A percentile compares a stretch with the other conserved stretches of the same genome.
phyloP scores from a whole-genome alignment of 768 basidiomycete species.

The Wakefieldia striispora region DNA sequence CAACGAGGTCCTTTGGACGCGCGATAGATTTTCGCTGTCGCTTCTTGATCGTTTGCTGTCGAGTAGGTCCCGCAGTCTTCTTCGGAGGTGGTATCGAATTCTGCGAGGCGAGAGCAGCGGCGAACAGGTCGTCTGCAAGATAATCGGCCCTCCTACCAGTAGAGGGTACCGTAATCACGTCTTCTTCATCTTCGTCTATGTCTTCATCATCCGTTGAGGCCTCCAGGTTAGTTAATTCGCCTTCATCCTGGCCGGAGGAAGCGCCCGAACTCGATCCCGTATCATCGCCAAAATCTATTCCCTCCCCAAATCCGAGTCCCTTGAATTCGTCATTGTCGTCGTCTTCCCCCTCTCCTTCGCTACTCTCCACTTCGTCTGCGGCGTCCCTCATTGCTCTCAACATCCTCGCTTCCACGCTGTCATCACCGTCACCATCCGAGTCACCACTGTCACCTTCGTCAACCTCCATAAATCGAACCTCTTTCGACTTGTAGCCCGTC shows the following conservation, averaged over 20 bases:
- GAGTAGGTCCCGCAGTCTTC: conserved; percentile 24
- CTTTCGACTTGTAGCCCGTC: conserved; percentile 14
- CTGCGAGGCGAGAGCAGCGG: conserved; percentile 48
- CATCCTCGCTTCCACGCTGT: conserved; percentile 25
- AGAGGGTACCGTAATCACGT: neutral
- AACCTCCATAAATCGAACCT: conserved; percentile 9
- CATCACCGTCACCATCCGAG: conserved; percentile 22
- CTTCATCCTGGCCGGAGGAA: conserved; percentile 14
- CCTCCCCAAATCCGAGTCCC: conserved; percentile 2
- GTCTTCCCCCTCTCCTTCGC: conserved; percentile 19
- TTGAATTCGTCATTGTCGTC: conserved; percentile 17
- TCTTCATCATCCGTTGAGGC: conserved; percentile 20
- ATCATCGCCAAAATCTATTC: conserved; percentile 9
- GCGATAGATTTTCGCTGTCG: conserved; percentile 32
- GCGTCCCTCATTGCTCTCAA: conserved; percentile 31
- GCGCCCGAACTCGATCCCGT: conserved; percentile 12
- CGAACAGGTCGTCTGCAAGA: conserved; percentile 66
- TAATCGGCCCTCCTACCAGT: conserved; percentile 41
- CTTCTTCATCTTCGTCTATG: conserved; percentile 13
- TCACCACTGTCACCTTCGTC: conserved; percentile 24
- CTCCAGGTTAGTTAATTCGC: conserved; percentile 8
- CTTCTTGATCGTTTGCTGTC: conserved; percentile 24
- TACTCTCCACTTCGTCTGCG: conserved; percentile 17
- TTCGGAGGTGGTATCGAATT: conserved; percentile 8
- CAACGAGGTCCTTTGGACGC: conserved; percentile 47